Base-by-base conservation (phyloP, 257 asterid genomes). In the Leonotis leonurus region DNA sequence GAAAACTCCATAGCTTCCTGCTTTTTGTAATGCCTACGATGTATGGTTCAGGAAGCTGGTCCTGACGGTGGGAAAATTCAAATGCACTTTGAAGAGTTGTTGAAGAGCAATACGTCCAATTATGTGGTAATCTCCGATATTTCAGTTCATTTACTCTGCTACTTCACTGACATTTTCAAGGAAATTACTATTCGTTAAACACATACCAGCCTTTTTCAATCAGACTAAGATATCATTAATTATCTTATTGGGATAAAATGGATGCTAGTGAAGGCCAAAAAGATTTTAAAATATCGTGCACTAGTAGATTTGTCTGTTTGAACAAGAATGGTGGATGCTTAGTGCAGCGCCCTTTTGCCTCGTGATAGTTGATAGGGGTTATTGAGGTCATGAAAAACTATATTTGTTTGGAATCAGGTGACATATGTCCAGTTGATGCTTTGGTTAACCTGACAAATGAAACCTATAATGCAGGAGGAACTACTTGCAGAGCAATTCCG, bases 21-120 rank as follows among this genome's bases (percentile, higher is more conserved):
- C 39, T 6, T 39, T 61, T 61, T 64, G 60, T 63, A 30, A 73
- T 65, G 36, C 59, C 43, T 45, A 21, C 40, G 6, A 33, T 70
- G 48, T 70, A 45, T 64, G 67, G 77, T 81, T 78, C 86, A 89
- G 97, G 99, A 85, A 83, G 94, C 96, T 70, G 97, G 94, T 73
- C 85, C 96, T 33, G 99, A 93, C 45, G 99, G 94, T 51, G 94
- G 96, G 59, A 87, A 87, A 80, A 79, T 89, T 75, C 97, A 89
- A 71, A 75, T 82, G 82, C 81, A 89, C 76, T 93, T 89, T 70
- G 99, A 89, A 68, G 97, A 89, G 69, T 74, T 85, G 78, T 78
- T 89, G 84, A 89, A 87, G 87, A 87, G 78, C 76, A 87, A 83
- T 70, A 93, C 90, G 8, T 56, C 90, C 77, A 57, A 87, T 53